Percentiles rank a stretch among this genome's conserved stretches.
Conservation (phyloP, 129 eudicot species). For the Arctium minus region DNA sequence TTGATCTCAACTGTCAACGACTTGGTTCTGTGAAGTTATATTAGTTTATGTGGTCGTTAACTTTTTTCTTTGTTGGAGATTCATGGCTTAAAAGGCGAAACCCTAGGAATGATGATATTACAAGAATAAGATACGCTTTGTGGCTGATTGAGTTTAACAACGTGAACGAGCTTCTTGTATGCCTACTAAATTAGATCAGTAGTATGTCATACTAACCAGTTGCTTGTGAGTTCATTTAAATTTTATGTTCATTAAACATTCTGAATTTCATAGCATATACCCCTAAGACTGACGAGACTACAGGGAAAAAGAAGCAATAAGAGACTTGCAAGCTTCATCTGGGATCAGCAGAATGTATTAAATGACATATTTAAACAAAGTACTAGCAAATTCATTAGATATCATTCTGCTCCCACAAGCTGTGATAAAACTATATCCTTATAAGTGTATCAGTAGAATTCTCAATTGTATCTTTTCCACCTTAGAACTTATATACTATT, state of each 20-base stretch:
- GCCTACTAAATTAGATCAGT: conserved; percentile 1
- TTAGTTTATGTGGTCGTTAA: not conserved
- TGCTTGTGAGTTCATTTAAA: not conserved
- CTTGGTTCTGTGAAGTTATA: not conserved
- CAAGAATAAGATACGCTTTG: not conserved
- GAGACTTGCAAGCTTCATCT: not conserved
- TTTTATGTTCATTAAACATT: not conserved
- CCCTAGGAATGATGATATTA: conserved; percentile 3
- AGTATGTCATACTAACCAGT: not conserved
- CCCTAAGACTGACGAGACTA: not conserved
- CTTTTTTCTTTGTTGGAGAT: not conserved
- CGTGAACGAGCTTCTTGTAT: not conserved
- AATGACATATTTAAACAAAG: not conserved
- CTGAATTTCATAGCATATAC: not conserved
- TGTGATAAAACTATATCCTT: not conserved
- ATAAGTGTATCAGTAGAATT: not conserved
- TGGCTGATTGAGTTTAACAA: not conserved
- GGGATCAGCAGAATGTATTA: not conserved
- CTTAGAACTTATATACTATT: not conserved
- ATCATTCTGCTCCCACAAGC: not conserved
- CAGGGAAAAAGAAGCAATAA: not conserved
- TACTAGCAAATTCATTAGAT: not conserved
- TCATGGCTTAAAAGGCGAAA: not conserved
- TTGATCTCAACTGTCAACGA: not conserved
- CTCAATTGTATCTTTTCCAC: not conserved